phyloP scores from a whole-genome alignment of 805 yeast species.

The Debaryomyces castellii region DNA sequence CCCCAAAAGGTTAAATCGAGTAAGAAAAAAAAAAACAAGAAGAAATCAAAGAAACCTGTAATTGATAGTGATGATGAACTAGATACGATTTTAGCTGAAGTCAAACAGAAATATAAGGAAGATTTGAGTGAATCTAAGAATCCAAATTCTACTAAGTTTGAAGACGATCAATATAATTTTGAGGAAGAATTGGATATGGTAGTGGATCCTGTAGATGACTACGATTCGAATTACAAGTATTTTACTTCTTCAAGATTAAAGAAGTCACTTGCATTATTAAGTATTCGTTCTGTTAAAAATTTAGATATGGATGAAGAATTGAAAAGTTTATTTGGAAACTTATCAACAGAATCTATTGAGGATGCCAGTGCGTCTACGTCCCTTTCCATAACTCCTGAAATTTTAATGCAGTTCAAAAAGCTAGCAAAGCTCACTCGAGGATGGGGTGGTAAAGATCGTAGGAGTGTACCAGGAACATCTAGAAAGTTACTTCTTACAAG shows the following conservation, averaged over 20 bases:
- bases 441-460: constrained; percentile 81
- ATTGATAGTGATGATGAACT: constrained; percentile 56
- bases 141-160: constrained; percentile 3
- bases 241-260: constrained; percentile 49
- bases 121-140: background rate
- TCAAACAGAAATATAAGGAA: constrained; percentile 22
- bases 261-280: constrained; percentile 38
- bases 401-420: constrained; percentile 60
- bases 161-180: constrained; percentile 23
- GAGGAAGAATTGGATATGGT: constrained; percentile 24
- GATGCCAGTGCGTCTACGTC: constrained; percentile 79
- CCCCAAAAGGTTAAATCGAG: constrained; percentile 12
- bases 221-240: constrained; percentile 43
- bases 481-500: constrained; percentile 68
- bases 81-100: constrained; percentile 52
- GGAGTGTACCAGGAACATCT: constrained; percentile 71
- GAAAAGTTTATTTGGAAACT: constrained; percentile 65
- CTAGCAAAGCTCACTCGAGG: constrained; percentile 62
- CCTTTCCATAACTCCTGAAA: constrained; percentile 66
- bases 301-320: constrained; percentile 79
- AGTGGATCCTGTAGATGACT: constrained; percentile 28
- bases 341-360: constrained; percentile 64
- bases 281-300: constrained; percentile 45
- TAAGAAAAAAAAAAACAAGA: constrained; percentile 24
- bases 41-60: constrained; percentile 10